Conservation (phyloP, 345 rosid genomes). For the Durio zibethinus region DNA sequence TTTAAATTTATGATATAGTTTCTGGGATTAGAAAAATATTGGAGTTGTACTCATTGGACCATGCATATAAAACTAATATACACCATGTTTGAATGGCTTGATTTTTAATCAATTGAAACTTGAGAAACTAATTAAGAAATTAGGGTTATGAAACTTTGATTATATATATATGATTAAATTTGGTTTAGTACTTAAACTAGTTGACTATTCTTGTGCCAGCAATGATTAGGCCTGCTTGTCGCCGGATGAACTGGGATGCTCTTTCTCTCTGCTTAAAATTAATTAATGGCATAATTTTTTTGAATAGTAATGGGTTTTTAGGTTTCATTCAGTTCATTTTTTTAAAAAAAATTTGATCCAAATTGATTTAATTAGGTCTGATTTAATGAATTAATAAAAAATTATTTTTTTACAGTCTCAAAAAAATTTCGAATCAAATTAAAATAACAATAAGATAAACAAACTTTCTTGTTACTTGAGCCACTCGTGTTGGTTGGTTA, state of each 20-base stretch:
- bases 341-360: no score
- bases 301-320: no score
- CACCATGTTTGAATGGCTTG: background rate
- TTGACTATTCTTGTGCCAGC: background rate
- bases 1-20: background rate
- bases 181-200: background rate
- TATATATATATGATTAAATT: background rate
- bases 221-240: background rate
- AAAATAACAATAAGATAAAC: no score
- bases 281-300: background rate
- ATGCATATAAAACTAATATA: no score
- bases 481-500: no score
- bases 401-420: no score
- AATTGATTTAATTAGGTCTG: no score
- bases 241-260: background rate
- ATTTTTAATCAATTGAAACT: background rate
- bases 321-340: no score
- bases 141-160: background rate
- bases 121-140: background rate
- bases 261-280: background rate
- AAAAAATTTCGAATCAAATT: no score
- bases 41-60: background rate
- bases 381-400: no score
- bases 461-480: no score
- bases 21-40: background rate